These are phyloP conservation scores for Thermoascus crustaceus DNA, from an alignment of 2,329 filamentous ascomycete genomes.

Conservation along the genomic window DNA sequence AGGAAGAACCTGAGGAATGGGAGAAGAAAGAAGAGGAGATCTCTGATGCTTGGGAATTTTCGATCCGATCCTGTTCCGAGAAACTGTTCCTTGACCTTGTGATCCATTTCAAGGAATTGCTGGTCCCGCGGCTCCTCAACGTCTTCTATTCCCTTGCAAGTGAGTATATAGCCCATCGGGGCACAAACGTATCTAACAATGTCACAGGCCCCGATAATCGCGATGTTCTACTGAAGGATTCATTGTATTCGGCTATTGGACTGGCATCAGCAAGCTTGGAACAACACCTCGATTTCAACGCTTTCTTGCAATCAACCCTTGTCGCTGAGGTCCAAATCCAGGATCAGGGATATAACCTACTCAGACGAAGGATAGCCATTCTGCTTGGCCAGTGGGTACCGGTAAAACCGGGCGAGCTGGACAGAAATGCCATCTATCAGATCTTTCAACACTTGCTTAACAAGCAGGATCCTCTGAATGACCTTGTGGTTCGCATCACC, in stretches of 20 bases:
- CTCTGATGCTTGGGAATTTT: conserved; percentile 82
- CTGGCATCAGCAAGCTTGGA: conserved; percentile 71
- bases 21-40: conserved; percentile 80
- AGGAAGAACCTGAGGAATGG: conserved; percentile 92
- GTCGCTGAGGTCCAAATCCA: conserved; percentile 68
- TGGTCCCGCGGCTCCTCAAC: conserved; percentile 68
- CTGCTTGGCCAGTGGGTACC: conserved; percentile 84
- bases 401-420: conserved; percentile 61
- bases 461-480: conserved; percentile 68
- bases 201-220: conserved; percentile 47
- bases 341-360: conserved; percentile 63
- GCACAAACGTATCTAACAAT: conserved; percentile 13
- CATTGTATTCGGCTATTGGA: conserved; percentile 87
- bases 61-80: conserved; percentile 84
- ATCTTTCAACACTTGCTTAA: conserved; percentile 84
- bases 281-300: conserved; percentile 71
- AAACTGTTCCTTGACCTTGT: conserved; percentile 88
- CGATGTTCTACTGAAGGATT: conserved; percentile 80
- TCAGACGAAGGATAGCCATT: conserved; percentile 81
- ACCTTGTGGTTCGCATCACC: conserved; percentile 84
- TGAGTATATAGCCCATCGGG: conserved; percentile 33
- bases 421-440: conserved; percentile 69
- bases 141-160: conserved; percentile 75
- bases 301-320: conserved; percentile 66
- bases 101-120: conserved; percentile 74